These are phyloP conservation scores for Lablab purpureus DNA, from an alignment of 306 rosid species.

Conservation along the genomic window DNA sequence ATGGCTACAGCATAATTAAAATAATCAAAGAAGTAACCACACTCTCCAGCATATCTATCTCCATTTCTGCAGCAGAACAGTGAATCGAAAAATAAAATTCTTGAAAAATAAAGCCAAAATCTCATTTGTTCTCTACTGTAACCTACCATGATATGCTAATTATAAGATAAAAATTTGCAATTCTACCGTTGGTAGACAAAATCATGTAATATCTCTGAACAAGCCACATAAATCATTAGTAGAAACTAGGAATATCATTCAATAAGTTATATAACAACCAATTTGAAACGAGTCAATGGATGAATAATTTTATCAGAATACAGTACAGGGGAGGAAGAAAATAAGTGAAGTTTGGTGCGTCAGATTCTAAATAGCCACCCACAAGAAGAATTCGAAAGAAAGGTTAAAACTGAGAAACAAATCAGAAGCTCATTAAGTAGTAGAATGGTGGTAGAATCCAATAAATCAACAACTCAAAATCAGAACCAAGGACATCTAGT, in stretches of 20 bases:
- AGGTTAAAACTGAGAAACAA: background rate
- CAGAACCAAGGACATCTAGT: background rate
- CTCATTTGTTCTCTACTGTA: background rate
- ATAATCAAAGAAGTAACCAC: background rate
- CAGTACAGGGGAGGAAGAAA: background rate
- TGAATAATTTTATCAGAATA: background rate
- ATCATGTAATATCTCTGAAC: background rate
- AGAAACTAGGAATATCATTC: background rate
- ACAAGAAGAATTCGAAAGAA: background rate
- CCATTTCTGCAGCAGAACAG: no score
- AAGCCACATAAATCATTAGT: conserved; percentile 17
- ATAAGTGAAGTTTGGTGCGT: background rate
- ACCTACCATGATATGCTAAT: background rate
- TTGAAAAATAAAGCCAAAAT: background rate
- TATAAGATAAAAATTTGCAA: background rate
- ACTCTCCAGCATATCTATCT: background rate
- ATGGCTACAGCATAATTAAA: background rate
- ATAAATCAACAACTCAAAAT: background rate
- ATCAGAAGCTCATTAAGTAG: background rate
- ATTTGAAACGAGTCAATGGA: conserved; percentile 18
- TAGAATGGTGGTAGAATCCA: conserved; percentile 6
- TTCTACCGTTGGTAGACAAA: background rate
- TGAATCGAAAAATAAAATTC: background rate
- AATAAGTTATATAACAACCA: background rate
- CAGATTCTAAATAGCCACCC: background rate